A percentile compares a stretch with the other conserved stretches of the same genome.
phyloP scores from a whole-genome alignment of 192 early-diverging fungal species.

The Phlyctochytrium bullatum region DNA sequence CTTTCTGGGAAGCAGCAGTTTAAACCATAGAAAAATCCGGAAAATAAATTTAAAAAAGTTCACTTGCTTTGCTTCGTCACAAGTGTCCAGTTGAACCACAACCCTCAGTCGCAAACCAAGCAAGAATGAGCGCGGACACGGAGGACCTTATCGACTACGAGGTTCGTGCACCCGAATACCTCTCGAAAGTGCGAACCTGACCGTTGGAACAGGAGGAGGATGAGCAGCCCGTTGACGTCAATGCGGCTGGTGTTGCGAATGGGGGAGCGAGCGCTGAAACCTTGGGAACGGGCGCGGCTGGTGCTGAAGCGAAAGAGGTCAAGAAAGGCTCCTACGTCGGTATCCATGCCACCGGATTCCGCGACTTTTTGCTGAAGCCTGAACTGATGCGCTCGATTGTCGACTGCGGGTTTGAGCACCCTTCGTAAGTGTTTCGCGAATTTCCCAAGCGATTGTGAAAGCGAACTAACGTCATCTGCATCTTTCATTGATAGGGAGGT shows the following conservation, averaged over 20 bases:
- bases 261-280: constrained; percentile 38
- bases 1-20: too few relatives aligned
- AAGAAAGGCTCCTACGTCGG: constrained; percentile 98
- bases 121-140: constrained; percentile 32
- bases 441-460: too few relatives aligned
- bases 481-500: constrained; percentile 47
- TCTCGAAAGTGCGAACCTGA: not conserved
- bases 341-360: constrained; percentile 97
- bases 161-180: not conserved
- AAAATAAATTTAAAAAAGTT: too few relatives aligned
- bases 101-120: too few relatives aligned
- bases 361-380: constrained; percentile 96
- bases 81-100: too few relatives aligned
- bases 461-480: too few relatives aligned
- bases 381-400: constrained; percentile 92
- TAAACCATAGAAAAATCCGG: too few relatives aligned
- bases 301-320: constrained; percentile 69
- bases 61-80: too few relatives aligned
- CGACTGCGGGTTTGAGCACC: constrained; percentile 99
- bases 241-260: constrained; percentile 46
- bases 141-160: constrained; percentile 98
- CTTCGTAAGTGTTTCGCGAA: constrained; percentile 95
- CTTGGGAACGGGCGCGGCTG: constrained; percentile 37
- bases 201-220: constrained; percentile 69
- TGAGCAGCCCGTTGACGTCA: constrained; percentile 61